phyloP scores from a whole-genome alignment of 225 moss, liverwort and hornwort genomes.

The Polytrichum formosum region DNA sequence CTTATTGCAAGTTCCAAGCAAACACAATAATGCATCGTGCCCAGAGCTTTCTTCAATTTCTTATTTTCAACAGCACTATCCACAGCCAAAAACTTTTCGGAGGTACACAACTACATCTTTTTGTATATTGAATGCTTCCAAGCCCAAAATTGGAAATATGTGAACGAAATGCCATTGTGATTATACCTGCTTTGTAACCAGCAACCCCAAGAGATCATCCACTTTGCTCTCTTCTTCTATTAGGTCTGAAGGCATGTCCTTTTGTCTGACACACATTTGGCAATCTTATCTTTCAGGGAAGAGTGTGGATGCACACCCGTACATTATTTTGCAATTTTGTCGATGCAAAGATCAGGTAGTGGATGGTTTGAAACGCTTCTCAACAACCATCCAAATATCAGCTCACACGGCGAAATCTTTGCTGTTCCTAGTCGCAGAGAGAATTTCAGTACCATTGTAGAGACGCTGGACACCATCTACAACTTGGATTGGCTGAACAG shows the following conservation, averaged over 20 bases:
- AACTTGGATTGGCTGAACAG: conserved; percentile 62
- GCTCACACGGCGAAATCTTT: conserved; percentile 65
- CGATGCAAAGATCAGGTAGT: conserved; percentile 71
- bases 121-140: neutral
- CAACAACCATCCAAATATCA: conserved; percentile 62
- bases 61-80: conserved; percentile 37
- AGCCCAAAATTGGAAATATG: neutral
- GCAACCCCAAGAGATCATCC: neutral
- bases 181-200: neutral
- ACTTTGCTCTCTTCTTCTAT: no score
- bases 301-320: conserved; percentile 61
- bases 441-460: conserved; percentile 43
- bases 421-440: conserved; percentile 32
- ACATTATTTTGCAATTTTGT: conserved; percentile 55
- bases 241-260: neutral
- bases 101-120: conserved; percentile 22
- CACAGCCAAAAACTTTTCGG: conserved; percentile 32
- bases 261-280: neutral
- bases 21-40: neutral
- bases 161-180: neutral
- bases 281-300: conserved; percentile 27
- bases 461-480: conserved; percentile 47
- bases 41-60: neutral
- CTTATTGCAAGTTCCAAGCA: conserved; percentile 3
- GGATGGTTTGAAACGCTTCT: conserved; percentile 70